phyloP scores from a whole-genome alignment of 2,329 filamentous ascomycete species.

The Coniochaeta hoffmannii region DNA sequence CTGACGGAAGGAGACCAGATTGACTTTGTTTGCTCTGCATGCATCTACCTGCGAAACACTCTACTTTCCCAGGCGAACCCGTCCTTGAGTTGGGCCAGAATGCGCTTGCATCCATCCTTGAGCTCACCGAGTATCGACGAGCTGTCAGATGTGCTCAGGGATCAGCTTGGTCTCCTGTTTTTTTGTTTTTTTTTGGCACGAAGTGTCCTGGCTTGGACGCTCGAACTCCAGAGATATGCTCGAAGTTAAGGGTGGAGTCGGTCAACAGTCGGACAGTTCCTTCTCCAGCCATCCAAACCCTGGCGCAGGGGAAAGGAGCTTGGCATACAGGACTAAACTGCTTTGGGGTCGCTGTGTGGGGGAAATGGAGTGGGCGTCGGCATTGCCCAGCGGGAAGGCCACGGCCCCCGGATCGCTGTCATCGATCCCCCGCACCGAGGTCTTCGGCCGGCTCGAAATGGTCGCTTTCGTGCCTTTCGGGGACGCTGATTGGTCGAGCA shows the following conservation, averaged over 20 bases:
- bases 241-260: neutral
- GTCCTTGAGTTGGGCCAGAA: too few species aligned
- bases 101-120: neutral
- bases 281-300: too few species aligned
- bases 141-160: neutral
- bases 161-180: neutral
- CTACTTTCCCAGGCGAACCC: too few species aligned
- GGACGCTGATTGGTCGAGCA: neutral
- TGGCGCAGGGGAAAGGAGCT: too few species aligned
- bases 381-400: neutral
- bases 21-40: too few species aligned
- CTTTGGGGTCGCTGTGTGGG: neutral
- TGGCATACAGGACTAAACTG: too few species aligned
- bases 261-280: too few species aligned
- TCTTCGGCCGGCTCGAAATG: neutral
- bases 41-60: too few species aligned
- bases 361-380: neutral
- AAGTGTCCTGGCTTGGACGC: too few species aligned
- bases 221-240: too few species aligned
- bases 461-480: neutral
- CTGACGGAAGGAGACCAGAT: too few species aligned
- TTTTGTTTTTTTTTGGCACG: neutral
- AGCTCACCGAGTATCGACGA: neutral
- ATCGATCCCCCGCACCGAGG: constrained; percentile 1
- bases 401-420: neutral